Evolutionary conservation across 805 yeast species (phyloP), one percentile per base, ranked within the genome.

Genomic region (Metschnikowia sp.): DNA sequence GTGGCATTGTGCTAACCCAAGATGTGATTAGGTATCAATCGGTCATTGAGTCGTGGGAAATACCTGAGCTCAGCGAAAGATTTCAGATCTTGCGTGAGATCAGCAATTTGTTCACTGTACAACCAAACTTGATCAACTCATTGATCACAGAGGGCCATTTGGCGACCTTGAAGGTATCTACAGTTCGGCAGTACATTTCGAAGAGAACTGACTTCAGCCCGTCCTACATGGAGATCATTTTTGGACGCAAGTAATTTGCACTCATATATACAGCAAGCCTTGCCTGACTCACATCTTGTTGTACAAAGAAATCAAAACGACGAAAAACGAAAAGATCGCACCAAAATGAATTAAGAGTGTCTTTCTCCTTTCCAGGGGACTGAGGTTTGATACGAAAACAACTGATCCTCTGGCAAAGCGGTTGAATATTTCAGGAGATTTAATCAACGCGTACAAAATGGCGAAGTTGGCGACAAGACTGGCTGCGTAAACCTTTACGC

Each of bases 71-170:
- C 29, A 69, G 82, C 4, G 86, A 82, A 32, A 76, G 77, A 48
- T 84, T 87, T 67, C 81, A 81, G 42, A 75, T 88, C 10, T 68
- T 91, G 52, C 79, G 89, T 61, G 96, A 90, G 55, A 78, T 91
- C 51, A 89, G 92, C 31, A 88, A 88, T 58, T 69, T 91, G 49
- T 91, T 84, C 63, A 84, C 96, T 0, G 96, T 88, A 13, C 94
- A 87, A 60, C 86, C 92, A 2, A 86, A 86, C 48, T 75, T 88
- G 56, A 69, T 90, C 45, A 82, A 82, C 52, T 86, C 96, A 1
- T 74, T 90, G 59, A 82, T 89, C 2, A 82, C 83, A 36, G 96
- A 89, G 59, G 94, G 96, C 1, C 88, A 83, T 56, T 70, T 90
- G 52, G 82, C 84, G 1, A 75, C 74, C 47, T 73, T 88, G 61